Percentiles rank a stretch among this genome's conserved stretches.
Conservation (phyloP, 169 alveolate species). For the Theileria equi region DNA sequence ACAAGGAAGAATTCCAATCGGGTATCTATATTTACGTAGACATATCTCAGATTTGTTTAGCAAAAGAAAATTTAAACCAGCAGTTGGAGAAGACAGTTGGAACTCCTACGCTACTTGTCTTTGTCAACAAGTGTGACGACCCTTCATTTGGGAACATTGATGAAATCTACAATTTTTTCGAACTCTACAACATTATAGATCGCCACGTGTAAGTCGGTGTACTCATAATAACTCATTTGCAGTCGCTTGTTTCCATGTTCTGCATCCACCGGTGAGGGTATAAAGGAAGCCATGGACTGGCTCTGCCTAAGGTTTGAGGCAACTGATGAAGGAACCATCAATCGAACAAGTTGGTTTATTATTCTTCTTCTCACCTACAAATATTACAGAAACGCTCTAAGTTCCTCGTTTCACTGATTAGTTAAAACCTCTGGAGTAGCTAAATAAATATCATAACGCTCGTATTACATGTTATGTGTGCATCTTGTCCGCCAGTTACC, state of each 20-base stretch:
- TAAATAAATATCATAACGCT: too few relatives aligned
- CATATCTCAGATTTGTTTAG: not conserved
- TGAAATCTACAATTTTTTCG: conserved; percentile 24
- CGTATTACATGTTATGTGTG: too few relatives aligned
- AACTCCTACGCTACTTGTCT: conserved; percentile 22
- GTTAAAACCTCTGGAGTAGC: too few relatives aligned
- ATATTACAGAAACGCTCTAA: not conserved
- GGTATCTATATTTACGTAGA: not conserved
- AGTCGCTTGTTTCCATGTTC: conserved; percentile 35
- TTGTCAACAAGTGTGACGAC: conserved; percentile 49
- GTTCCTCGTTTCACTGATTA: too few relatives aligned
- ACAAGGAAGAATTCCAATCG: not conserved
- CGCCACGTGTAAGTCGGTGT: conserved; percentile 43
- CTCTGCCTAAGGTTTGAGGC: conserved; percentile 40
- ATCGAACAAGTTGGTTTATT: conserved; percentile 1
- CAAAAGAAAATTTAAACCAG: conserved; percentile 1
- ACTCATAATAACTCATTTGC: not conserved
- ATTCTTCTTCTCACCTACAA: not conserved
- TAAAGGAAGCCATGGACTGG: conserved; percentile 41
- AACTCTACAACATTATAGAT: conserved; percentile 22
- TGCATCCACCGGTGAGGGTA: conserved; percentile 47
- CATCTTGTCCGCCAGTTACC: too few relatives aligned
- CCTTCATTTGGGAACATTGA: conserved; percentile 33
- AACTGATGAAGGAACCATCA: conserved; percentile 9
- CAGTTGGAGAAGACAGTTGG: conserved; percentile 15